These are phyloP conservation scores for Raffaelea ambrosiae DNA, from an alignment of 2,329 filamentous ascomycete species.

Conservation along the genomic window DNA sequence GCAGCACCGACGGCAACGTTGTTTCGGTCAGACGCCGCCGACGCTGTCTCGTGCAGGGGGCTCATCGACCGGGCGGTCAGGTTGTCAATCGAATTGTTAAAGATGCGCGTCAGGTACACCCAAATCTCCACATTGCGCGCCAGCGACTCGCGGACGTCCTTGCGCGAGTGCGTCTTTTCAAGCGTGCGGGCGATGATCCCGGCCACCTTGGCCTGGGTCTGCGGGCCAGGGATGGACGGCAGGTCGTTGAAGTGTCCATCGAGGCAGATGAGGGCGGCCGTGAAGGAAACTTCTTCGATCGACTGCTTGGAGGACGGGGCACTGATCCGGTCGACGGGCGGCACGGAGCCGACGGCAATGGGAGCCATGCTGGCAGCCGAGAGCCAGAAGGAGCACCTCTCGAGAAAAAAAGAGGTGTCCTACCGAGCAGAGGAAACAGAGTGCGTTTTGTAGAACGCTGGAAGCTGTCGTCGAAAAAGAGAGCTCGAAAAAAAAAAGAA, in stretches of 20 bases:
- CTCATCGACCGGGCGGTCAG: slow-evolving; percentile 52
- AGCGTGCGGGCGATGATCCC: slow-evolving; percentile 52
- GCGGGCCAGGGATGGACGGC: slow-evolving; percentile 45
- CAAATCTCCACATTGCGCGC: slow-evolving; percentile 57
- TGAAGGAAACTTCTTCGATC: slow-evolving; percentile 57
- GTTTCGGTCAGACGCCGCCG: slow-evolving; percentile 38
- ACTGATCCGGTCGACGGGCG: slow-evolving; percentile 15
- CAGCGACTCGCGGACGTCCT: slow-evolving; percentile 53
- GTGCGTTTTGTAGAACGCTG: background rate
- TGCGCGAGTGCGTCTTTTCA: slow-evolving; percentile 54
- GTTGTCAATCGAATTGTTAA: slow-evolving; percentile 51
- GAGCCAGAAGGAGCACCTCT: too few species aligned
- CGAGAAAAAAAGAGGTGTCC: too few species aligned
- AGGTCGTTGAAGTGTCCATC: slow-evolving; percentile 52
- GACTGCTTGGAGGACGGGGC: slow-evolving; percentile 28
- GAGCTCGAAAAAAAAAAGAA: background rate
- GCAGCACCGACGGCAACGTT: slow-evolving; percentile 22
- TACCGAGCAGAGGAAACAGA: too few species aligned
- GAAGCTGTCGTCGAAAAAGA: too few species aligned
- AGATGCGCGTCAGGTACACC: slow-evolving; percentile 56
- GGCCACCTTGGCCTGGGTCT: slow-evolving; percentile 44
- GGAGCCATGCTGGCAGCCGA: slow-evolving; percentile 11
- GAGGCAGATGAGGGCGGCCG: slow-evolving; percentile 50
- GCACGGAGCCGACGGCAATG: slow-evolving; percentile 12
- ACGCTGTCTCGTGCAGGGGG: slow-evolving; percentile 43